These are phyloP conservation scores for Ophioceras dolichostomum DNA, from an alignment of 2,329 filamentous ascomycete genomes.

Conservation along the genomic window DNA sequence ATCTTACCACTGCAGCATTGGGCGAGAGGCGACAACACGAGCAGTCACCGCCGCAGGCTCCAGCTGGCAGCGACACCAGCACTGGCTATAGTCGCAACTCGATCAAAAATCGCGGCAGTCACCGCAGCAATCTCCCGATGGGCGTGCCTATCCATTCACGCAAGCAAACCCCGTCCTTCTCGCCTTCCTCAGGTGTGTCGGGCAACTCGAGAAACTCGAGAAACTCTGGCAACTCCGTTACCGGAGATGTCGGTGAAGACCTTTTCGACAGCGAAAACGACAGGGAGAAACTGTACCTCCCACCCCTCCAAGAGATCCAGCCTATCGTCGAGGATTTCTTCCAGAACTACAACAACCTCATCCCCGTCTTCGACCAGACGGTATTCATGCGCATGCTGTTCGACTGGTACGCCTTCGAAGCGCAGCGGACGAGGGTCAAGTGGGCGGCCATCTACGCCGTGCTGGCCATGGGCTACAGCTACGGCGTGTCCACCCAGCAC, in stretches of 20 bases:
- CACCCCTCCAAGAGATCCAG: conserved; percentile 8
- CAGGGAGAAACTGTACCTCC: conserved; percentile 4
- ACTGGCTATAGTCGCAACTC: background rate
- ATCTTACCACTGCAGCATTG: conserved; percentile 4
- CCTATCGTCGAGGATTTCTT: conserved; percentile 10
- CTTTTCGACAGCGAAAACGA: too few relatives aligned
- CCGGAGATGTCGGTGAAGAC: too few relatives aligned
- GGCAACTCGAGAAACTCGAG: too few relatives aligned
- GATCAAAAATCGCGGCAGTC: background rate
- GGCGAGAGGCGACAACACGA: background rate
- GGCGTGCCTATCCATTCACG: too few relatives aligned
- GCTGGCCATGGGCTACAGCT: conserved; percentile 7
- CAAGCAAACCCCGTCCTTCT: background rate
- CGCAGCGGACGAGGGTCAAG: conserved; percentile 10
- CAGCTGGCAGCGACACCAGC: background rate
- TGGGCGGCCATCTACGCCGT: conserved; percentile 14
- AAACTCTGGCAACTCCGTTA: too few relatives aligned
- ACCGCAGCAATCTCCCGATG: too few relatives aligned
- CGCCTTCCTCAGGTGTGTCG: too few relatives aligned
- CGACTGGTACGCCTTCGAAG: conserved; percentile 6
- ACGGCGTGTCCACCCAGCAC: background rate
- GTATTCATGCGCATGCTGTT: conserved; percentile 10
- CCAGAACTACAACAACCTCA: conserved; percentile 6
- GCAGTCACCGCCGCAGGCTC: background rate
- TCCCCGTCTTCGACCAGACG: conserved; percentile 9